phyloP scores from a whole-genome alignment of 768 basidiomycete species.

The Chalciporus chontae region DNA sequence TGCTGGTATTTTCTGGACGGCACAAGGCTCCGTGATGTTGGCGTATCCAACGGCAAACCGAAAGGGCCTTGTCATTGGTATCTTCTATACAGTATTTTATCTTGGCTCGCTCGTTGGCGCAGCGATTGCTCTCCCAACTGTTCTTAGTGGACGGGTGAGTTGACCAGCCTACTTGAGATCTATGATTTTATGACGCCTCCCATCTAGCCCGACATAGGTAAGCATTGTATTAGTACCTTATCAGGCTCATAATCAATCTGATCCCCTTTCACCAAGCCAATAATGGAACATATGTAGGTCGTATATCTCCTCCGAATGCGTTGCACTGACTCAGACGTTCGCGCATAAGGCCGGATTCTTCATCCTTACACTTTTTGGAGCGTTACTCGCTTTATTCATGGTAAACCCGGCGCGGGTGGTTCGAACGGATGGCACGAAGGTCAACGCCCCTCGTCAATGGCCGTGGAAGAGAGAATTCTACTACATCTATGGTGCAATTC shows the following conservation, averaged over 20 bases:
- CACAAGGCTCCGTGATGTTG: slow-evolving; percentile 82
- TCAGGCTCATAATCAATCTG: slow-evolving; percentile 1
- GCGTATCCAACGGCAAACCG: slow-evolving; percentile 77
- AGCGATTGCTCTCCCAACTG: slow-evolving; percentile 67
- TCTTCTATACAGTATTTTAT: slow-evolving; percentile 86
- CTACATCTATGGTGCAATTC: slow-evolving; percentile 64
- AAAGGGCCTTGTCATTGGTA: slow-evolving; percentile 72
- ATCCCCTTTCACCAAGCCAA: slow-evolving; percentile 40
- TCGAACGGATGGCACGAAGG: slow-evolving; percentile 71
- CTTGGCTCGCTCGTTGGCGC: slow-evolving; percentile 77
- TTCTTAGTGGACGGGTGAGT: slow-evolving; percentile 58
- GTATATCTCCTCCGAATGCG: background rate
- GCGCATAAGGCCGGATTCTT: slow-evolving; percentile 67
- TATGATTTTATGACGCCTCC: background rate
- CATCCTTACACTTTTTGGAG: slow-evolving; percentile 61
- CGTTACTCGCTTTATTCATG: slow-evolving; percentile 64
- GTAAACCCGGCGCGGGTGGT: slow-evolving; percentile 68
- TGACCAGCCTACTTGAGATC: background rate
- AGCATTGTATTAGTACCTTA: background rate
- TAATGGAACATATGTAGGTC: slow-evolving; percentile 71
- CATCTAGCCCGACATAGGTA: slow-evolving; percentile 29
- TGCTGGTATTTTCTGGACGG: slow-evolving; percentile 73
- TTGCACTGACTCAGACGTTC: background rate
- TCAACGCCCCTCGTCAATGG: slow-evolving; percentile 58
- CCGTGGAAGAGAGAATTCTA: slow-evolving; percentile 76